Evolutionary conservation across 192 early-diverging fungal species (phyloP), one percentile per base, ranked within the genome.

Genomic region (Coemansia umbellata): DNA sequence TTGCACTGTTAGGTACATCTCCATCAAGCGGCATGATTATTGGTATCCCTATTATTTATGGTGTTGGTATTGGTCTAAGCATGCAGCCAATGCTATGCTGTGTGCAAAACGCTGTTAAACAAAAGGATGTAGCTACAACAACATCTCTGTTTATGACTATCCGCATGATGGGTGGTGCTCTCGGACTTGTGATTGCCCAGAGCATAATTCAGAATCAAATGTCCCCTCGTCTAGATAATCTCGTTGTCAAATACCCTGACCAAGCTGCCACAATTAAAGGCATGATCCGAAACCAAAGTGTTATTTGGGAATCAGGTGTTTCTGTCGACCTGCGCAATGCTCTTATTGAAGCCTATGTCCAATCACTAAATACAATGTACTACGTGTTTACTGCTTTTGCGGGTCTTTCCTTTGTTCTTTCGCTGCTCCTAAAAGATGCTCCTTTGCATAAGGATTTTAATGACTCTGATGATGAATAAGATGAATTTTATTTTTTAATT

Each of bases 311-410:
- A 1, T 23, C 55, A 11, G 49, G 47, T 1, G 47, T 64, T 2
- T 73, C 82, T 0, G 15, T 10, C 3, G 56, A 64, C 47, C 43
- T 80, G 15, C 76, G 70, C 58, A 27, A 14, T 0, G 49, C 56
- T 7, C 66, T 81, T 6, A 74, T 84, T 17, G 59, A 63, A 5
- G 80, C 82, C 5, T 85, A 85, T 57, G 84, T 82, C 18, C 37
- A 62, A 15, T 66, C 79, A 7, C 57, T 87, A 40, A 78, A 78
- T 23, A 66, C 31, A 15, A 71, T 81, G 9, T 84, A 72, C 53
- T 58, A 67, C 15, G 61, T 71, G 33, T 62, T 81, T 30, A 58
- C 80, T 14, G 79, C 82, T 1, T 72, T 87, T 30, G 66, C 63
- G 15, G 76, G 71, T 3, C 19, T 65, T 8, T 59, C 75, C 1